Conservation (phyloP, 2,329 filamentous ascomycete species). For the Ampelomyces quisqualis region DNA sequence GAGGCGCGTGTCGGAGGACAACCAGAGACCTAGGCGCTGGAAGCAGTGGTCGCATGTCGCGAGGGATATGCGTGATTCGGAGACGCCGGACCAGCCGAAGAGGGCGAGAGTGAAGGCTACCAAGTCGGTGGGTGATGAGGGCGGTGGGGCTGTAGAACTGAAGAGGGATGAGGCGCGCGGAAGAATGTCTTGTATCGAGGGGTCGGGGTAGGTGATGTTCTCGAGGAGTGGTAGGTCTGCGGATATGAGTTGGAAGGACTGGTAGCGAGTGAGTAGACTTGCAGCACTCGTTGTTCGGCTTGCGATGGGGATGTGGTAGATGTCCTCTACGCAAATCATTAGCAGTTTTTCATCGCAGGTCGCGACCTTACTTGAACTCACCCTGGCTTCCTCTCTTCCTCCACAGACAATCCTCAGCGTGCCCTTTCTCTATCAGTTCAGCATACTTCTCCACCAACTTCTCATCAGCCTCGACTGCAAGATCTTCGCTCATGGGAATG, state of each 20-base stretch:
- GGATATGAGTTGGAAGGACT: slow-evolving; percentile 39
- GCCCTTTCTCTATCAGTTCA: slow-evolving; percentile 70
- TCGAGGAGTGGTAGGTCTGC: slow-evolving; percentile 36
- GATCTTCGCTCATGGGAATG: slow-evolving; percentile 56
- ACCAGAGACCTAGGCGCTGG: slow-evolving; percentile 86
- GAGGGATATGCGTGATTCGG: slow-evolving; percentile 66
- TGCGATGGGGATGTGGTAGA: slow-evolving; percentile 58
- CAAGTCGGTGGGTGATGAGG: slow-evolving; percentile 20
- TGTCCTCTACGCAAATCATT: slow-evolving; percentile 52
- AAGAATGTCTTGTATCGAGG: slow-evolving; percentile 28
- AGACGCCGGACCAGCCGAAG: slow-evolving; percentile 56
- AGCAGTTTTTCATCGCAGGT: slow-evolving; percentile 9
- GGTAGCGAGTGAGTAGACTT: slow-evolving; percentile 45
- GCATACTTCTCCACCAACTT: slow-evolving; percentile 75
- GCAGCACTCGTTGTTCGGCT: slow-evolving; percentile 41
- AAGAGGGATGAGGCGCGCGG: slow-evolving; percentile 30
- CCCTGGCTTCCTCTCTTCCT: slow-evolving; percentile 82
- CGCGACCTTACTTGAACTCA: slow-evolving; percentile 41
- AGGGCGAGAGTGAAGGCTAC: slow-evolving; percentile 42
- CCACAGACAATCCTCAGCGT: slow-evolving; percentile 84
- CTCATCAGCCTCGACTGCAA: slow-evolving; percentile 53
- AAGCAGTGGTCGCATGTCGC: slow-evolving; percentile 84
- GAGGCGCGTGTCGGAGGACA: slow-evolving; percentile 60
- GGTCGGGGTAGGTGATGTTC: slow-evolving; percentile 38
- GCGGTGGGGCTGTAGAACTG: slow-evolving; percentile 20